These are phyloP conservation scores for Prunus mongolica DNA, from an alignment of 306 rosid species.

Conservation along the genomic window DNA sequence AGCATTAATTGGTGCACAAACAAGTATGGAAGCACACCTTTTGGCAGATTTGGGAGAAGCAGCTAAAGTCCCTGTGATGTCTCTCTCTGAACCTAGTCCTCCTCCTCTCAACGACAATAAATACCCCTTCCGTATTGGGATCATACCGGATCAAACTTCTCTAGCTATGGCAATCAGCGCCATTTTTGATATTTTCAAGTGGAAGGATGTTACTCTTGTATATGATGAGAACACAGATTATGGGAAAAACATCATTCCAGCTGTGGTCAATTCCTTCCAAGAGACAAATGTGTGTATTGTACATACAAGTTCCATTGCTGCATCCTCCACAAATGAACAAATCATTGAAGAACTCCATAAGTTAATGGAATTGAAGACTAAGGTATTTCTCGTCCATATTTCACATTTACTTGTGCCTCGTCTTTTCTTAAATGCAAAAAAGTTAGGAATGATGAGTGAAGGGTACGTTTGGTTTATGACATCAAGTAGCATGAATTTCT, in stretches of 20 bases:
- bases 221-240: neutral
- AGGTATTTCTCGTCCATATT: slow-evolving; percentile 4
- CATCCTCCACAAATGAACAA: neutral
- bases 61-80: slow-evolving; percentile 12
- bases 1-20: slow-evolving; percentile 10
- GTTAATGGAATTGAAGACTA: neutral
- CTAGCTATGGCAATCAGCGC: neutral
- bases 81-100: slow-evolving; percentile 1
- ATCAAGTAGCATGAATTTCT: neutral
- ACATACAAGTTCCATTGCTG: neutral
- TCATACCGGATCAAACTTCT: neutral
- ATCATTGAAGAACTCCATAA: slow-evolving; percentile 1
- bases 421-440: neutral
- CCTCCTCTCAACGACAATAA: neutral
- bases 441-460: neutral
- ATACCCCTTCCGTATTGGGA: slow-evolving; percentile 1
- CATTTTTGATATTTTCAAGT: neutral
- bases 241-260: neutral
- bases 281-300: neutral
- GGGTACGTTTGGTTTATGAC: slow-evolving; percentile 15
- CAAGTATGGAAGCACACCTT: slow-evolving; percentile 9
- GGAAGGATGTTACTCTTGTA: slow-evolving; percentile 2
- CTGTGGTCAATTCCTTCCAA: neutral
- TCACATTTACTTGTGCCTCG: neutral
- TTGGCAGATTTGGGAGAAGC: slow-evolving; percentile 18